Base-by-base conservation (phyloP, 176 grass and related monocot species). In the Otatea glauca region DNA sequence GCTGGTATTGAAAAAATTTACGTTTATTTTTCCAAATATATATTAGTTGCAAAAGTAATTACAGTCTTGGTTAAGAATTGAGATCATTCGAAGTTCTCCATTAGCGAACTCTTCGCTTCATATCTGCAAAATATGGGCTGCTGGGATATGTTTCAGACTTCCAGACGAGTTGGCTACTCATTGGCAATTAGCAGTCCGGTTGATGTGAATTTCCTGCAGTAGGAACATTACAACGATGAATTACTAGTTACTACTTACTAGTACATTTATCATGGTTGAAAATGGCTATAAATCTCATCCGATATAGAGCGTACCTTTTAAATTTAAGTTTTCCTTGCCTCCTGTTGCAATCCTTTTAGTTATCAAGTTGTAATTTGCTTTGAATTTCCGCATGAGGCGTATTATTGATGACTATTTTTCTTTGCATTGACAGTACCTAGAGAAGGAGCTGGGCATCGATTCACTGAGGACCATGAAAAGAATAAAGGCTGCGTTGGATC, bases 381-480 rank as follows among this genome's bases (percentile, higher is more conserved):
- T 32, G 15, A 58, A 44, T 84, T 74, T 84, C 27, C 18, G 38
- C 4, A 50, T 68, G 18, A 39, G 25, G 54, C 44, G 27, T 74
- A 71, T 77, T 45, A 47, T 9, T 65, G 83, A 72, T 68, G 35
- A 23, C 2, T 38, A 5, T 11, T 67, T 39, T 73, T 38, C 1
- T 67, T 4, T 4, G 18, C 27, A 63, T 50, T 53, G 77, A n/a
- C 89, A 95, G 93, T 99, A 99, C 88, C 86, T 99, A 14, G 96
- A 99, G 89, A 71, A 99, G 85, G 96, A 99, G 84, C 79, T 96
- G 89, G 96, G 96, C 27, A 94, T 94, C 21, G 88, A 94, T 76
- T 92, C 96, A 81, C 86, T 94, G 32, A 87, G 84, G 84, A 96
- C 96, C n/a, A 96, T 99, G 96, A 99, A 96, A 86, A 94, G 91